Conservation (phyloP, 352 stramenopile species). For the Peronospora farinosa region DNA sequence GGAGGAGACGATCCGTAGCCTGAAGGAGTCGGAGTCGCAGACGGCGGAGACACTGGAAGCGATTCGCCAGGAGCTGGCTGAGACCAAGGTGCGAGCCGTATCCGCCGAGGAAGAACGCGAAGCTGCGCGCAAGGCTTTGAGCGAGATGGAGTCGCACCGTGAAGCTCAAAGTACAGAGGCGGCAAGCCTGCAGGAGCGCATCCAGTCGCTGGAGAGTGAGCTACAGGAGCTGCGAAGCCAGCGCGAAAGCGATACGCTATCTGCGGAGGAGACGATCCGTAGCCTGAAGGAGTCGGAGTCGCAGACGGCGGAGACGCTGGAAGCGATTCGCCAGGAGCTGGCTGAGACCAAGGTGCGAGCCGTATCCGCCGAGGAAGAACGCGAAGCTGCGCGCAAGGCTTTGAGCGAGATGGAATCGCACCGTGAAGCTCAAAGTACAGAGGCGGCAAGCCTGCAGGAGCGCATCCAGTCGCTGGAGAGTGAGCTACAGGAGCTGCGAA, state of each 20-base stretch:
- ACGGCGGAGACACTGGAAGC: conserved; percentile 12
- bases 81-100: conserved; percentile 12
- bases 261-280: conserved; percentile 17
- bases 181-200: conserved; percentile 4
- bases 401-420: conserved; percentile 13
- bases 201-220: conserved; percentile 18
- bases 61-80: conserved; percentile 20
- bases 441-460: conserved; percentile 1
- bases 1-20: conserved; percentile 18
- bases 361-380: conserved; percentile 11
- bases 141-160: conserved; percentile 14
- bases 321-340: conserved; percentile 20
- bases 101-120: conserved; percentile 18
- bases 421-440: conserved; percentile 10
- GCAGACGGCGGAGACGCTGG: conserved; percentile 8
- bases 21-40: conserved; percentile 19
- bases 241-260: conserved; percentile 13
- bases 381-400: conserved; percentile 11
- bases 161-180: conserved; percentile 15
- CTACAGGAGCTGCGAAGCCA: conserved; percentile 22
- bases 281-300: conserved; percentile 18
- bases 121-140: conserved; percentile 12
- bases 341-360: conserved; percentile 13
- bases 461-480: conserved; percentile 11
- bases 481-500: conserved; percentile 16